A percentile compares a stretch with the other conserved stretches of the same genome.
Conservation (phyloP, 495 filamentous ascomycete species). For the Tuber borchii region DNA sequence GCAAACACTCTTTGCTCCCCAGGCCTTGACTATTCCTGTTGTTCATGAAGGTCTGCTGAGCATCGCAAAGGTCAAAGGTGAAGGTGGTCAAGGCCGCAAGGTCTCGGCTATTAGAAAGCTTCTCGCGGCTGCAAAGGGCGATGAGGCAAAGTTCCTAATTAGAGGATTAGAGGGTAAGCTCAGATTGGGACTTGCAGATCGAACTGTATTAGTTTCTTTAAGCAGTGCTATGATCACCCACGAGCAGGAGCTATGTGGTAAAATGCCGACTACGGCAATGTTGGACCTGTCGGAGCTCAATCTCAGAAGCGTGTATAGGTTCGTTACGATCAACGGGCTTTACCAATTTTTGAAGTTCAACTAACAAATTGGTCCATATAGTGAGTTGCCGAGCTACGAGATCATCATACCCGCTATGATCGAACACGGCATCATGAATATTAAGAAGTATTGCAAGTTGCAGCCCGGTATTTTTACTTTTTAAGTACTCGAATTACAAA, state of each 20-base stretch:
- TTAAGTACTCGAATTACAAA: not conserved
- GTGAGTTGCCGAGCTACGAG: constrained; percentile 90
- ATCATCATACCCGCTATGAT: constrained; percentile 86
- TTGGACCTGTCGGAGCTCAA: constrained; percentile 74
- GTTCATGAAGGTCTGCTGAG: constrained; percentile 83
- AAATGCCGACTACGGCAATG: constrained; percentile 60
- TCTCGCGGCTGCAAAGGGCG: constrained; percentile 83
- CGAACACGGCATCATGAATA: constrained; percentile 71
- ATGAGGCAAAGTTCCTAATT: constrained; percentile 89
- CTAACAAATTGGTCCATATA: constrained; percentile 34
- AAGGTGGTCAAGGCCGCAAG: constrained; percentile 83
- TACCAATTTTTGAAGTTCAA: not conserved
- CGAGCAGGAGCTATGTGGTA: constrained; percentile 60
- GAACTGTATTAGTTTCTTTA: constrained; percentile 78
- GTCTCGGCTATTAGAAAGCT: constrained; percentile 93
- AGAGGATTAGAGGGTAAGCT: constrained; percentile 92
- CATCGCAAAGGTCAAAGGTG: constrained; percentile 79
- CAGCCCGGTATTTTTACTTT: constrained; percentile 57
- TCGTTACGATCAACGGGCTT: constrained; percentile 23
- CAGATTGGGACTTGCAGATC: constrained; percentile 83
- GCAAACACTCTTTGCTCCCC: constrained; percentile 95
- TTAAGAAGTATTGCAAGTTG: constrained; percentile 81
- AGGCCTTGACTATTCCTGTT: constrained; percentile 74
- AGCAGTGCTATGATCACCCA: constrained; percentile 81
- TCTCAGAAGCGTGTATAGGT: constrained; percentile 87